A percentile compares a stretch with the other conserved stretches of the same genome.
phyloP scores from a whole-genome alignment of 208 protist species.

The Leishmania gerbilli region DNA sequence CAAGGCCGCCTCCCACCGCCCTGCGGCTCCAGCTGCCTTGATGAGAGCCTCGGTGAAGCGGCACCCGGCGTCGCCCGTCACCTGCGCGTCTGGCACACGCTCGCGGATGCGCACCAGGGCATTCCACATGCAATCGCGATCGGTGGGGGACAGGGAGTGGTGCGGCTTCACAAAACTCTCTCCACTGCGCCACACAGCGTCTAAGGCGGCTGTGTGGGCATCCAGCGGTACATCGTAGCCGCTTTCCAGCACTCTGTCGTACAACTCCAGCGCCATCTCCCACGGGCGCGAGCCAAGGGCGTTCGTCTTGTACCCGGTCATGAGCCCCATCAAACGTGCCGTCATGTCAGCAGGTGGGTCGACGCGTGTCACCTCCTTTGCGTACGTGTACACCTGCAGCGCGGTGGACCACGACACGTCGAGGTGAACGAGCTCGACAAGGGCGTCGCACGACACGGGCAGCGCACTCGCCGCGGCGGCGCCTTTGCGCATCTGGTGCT shows the following conservation, averaged over 20 bases:
- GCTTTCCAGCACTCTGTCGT: constrained; percentile 38
- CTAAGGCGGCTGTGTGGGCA: constrained; percentile 73
- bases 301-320: constrained; percentile 76
- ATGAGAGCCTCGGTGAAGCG: constrained; percentile 74
- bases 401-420: constrained; percentile 74
- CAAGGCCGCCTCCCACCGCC: constrained; percentile 58
- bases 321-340: constrained; percentile 69
- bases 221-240: constrained; percentile 62
- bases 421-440: constrained; percentile 68
- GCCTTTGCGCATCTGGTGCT: constrained; percentile 52
- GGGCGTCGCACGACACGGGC: constrained; percentile 33
- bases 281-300: constrained; percentile 76
- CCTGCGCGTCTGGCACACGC: constrained; percentile 28
- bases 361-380: constrained; percentile 19
- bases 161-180: constrained; percentile 65
- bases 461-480: constrained; percentile 22
- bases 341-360: constrained; percentile 68
- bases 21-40: constrained; percentile 59
- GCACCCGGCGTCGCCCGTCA: constrained; percentile 76
- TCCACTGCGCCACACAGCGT: constrained; percentile 80
- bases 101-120: constrained; percentile 35
- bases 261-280: constrained; percentile 55
- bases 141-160: constrained; percentile 12
- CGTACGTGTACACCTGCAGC: constrained; percentile 54
- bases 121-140: constrained; percentile 39